These are phyloP conservation scores for Apophysomyces trapeziformis DNA, from an alignment of 371 early-diverging fungal genomes.

Conservation along the genomic window DNA sequence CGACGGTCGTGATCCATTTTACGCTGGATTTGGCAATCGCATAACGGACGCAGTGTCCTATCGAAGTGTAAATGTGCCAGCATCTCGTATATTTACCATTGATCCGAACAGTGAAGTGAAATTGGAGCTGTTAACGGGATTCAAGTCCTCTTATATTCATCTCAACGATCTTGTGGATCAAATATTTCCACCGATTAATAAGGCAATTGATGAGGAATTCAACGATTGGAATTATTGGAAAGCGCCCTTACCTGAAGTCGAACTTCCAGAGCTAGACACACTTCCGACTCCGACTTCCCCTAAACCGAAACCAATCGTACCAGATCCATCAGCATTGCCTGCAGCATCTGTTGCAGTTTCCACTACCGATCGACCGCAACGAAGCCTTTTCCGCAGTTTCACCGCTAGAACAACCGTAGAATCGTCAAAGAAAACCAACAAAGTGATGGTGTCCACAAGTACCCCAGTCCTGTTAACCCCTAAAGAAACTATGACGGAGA, in stretches of 20 bases:
- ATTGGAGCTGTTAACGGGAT: conserved; percentile 83
- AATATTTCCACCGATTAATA: conserved; percentile 82
- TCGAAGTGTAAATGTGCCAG: conserved; percentile 89
- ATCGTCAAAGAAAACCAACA: conserved; percentile 8
- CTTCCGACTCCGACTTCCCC: conserved; percentile 29
- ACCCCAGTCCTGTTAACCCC: conserved; percentile 17
- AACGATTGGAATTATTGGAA: conserved; percentile 90
- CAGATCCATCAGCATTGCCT: conserved; percentile 38
- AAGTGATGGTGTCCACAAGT: conserved; percentile 20
- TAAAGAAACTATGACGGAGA: conserved; percentile 15
- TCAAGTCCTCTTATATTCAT: conserved; percentile 82
- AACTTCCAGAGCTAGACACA: conserved; percentile 42
- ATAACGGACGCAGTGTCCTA: conserved; percentile 92
- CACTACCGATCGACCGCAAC: conserved; percentile 19
- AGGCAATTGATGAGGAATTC: conserved; percentile 62
- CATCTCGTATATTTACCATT: conserved; percentile 94
- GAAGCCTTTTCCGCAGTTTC: conserved; percentile 43
- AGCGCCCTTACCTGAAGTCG: conserved; percentile 50
- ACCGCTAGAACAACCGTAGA: conserved; percentile 32
- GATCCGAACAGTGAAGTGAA: conserved; percentile 89
- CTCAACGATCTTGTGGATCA: conserved; percentile 93
- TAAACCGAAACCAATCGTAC: conserved; percentile 32
- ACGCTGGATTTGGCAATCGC: conserved; percentile 98
- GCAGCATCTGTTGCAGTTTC: conserved; percentile 25
- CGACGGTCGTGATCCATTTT: conserved; percentile 81